Percentiles rank a stretch among this genome's conserved stretches.
phyloP scores from a whole-genome alignment of 2,329 filamentous ascomycete species.

The Berkeleyomyces rouxiae region DNA sequence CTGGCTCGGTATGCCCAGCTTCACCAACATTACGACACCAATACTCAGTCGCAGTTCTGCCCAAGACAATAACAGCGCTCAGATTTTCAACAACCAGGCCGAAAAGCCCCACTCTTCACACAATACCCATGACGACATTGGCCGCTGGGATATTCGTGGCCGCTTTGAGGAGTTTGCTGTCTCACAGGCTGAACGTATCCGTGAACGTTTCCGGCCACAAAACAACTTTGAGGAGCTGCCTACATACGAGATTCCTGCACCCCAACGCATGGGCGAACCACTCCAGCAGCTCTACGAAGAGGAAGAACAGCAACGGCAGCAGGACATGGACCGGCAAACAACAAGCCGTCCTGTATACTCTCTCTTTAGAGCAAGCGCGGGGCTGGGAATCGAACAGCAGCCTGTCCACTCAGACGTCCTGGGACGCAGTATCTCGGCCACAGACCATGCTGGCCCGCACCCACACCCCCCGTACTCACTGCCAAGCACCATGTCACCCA shows the following conservation, averaged over 20 bases:
- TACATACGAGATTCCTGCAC: conserved; percentile 44
- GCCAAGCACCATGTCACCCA: not conserved
- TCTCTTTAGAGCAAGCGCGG: not conserved
- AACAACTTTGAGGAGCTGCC: conserved; percentile 39
- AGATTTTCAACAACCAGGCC: not conserved
- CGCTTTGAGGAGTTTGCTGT: conserved; percentile 45
- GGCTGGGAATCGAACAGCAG: not conserved
- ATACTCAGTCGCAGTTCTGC: conserved; percentile 18
- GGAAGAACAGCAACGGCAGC: conserved; percentile 21
- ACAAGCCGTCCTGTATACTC: not conserved
- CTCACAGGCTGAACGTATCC: conserved; percentile 41
- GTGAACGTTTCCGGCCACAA: conserved; percentile 38
- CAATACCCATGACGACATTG: conserved; percentile 15
- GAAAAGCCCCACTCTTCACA: not conserved
- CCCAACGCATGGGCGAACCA: conserved; percentile 38
- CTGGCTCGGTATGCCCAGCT: conserved; percentile 18
- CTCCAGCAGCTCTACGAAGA: conserved; percentile 41
- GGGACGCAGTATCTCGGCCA: not conserved
- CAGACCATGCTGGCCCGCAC: not conserved
- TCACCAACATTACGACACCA: conserved; percentile 17
- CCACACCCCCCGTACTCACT: not conserved
- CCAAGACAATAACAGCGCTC: not conserved
- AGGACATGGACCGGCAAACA: not conserved
- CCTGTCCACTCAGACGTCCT: not conserved
- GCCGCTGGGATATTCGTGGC: conserved; percentile 38